Evolutionary conservation across 2,329 filamentous ascomycete genomes (phyloP).

Genomic region (Endothia cerciana): DNA sequence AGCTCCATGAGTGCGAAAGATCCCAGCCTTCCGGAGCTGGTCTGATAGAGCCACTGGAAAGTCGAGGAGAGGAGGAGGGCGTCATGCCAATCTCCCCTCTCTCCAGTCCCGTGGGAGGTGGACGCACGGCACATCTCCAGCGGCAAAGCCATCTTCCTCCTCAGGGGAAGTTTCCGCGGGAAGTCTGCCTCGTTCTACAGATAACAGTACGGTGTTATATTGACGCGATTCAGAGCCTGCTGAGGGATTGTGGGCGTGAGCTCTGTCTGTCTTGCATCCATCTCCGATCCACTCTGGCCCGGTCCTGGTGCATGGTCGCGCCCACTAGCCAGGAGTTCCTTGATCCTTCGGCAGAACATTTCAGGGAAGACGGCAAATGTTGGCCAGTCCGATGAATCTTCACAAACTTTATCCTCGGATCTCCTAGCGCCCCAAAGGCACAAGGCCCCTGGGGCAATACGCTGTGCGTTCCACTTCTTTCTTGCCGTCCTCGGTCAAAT

Average conservation of each 20-base stretch:
- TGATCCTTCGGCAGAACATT: constrained; percentile 30
- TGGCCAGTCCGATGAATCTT: constrained; percentile 28
- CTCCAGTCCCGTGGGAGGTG: constrained; percentile 1
- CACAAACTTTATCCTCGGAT: constrained; percentile 30
- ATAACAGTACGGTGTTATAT: neutral
- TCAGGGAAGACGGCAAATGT: constrained; percentile 25
- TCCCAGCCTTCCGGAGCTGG: constrained; percentile 5
- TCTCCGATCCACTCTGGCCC: constrained; percentile 24
- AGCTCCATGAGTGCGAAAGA: constrained; percentile 26
- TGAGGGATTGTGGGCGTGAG: constrained; percentile 7
- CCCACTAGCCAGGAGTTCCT: constrained; percentile 30
- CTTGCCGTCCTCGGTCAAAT: constrained; percentile 26
- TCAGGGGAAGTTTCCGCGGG: constrained; percentile 14
- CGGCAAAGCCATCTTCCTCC: neutral
- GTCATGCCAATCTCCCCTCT: constrained; percentile 13
- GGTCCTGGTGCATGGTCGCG: constrained; percentile 25
- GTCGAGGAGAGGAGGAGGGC: constrained; percentile 5
- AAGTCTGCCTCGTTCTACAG: neutral
- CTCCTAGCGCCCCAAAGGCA: constrained; percentile 23
- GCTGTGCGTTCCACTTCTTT: constrained; percentile 21
- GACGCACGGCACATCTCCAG: neutral
- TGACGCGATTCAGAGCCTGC: constrained; percentile 17
- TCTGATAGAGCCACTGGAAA: constrained; percentile 10
- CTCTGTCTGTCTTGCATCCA: constrained; percentile 27
- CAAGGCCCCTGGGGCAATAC: constrained; percentile 17